Evolutionary conservation across 2,329 filamentous ascomycete species (phyloP).

Genomic region (Trichoderma brevicompactum): DNA sequence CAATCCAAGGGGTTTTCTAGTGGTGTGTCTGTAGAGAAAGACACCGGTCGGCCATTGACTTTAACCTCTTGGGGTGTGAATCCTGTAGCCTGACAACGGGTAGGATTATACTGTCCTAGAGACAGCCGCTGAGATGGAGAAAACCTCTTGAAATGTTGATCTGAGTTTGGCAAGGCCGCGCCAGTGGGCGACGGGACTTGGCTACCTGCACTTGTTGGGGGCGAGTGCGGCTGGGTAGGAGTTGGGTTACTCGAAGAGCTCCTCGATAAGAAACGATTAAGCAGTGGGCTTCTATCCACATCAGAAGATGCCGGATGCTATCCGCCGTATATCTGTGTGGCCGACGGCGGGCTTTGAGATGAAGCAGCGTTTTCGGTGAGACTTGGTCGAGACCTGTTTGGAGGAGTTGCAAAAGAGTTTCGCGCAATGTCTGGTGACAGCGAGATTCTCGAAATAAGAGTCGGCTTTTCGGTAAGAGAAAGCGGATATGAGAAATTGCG

Average conservation of each 20-base stretch:
- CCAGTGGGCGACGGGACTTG: constrained; percentile 1
- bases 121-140: constrained; percentile 2
- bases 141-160: constrained; percentile 14
- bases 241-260: constrained; percentile 16
- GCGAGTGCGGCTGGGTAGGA: neutral
- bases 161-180: constrained; percentile 18
- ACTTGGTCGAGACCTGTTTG: constrained; percentile 1
- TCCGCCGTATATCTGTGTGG: constrained; percentile 25
- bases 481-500: constrained; percentile 37
- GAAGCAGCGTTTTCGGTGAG: neutral
- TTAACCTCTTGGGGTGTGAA: neutral
- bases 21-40: neutral
- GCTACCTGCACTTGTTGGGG: constrained; percentile 9
- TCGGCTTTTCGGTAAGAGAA: constrained; percentile 19
- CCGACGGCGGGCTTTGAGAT: neutral
- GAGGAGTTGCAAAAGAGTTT: neutral
- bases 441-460: neutral
- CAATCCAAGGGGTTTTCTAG: constrained; percentile 15
- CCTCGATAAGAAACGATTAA: constrained; percentile 16
- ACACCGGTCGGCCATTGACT: constrained; percentile 13
- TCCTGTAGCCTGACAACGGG: neutral
- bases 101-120: neutral
- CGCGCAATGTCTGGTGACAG: neutral
- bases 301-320: constrained; percentile 27
- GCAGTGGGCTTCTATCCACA: constrained; percentile 19